Percentiles rank a stretch among this genome's conserved stretches.
Conservation (phyloP, 2,329 filamentous ascomycete species). For the Cryphonectria japonica region DNA sequence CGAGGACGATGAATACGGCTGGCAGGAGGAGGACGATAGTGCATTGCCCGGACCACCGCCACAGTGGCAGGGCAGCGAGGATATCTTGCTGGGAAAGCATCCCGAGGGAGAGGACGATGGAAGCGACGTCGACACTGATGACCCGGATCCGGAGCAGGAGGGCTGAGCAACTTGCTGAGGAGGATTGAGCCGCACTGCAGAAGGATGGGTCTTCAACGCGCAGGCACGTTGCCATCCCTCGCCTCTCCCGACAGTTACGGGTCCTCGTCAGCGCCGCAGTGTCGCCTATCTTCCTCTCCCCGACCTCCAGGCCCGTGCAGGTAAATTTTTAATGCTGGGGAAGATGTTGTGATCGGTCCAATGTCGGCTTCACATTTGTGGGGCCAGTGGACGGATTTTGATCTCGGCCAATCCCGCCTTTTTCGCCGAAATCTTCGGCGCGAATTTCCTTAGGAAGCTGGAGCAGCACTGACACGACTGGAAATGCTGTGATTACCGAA, state of each 20-base stretch:
- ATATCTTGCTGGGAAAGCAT: conserved; percentile 55
- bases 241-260: background rate
- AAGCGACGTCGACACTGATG: conserved; percentile 45
- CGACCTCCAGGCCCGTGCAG: conserved; percentile 6
- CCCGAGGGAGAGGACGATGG: conserved; percentile 38
- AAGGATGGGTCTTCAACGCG: conserved; percentile 8
- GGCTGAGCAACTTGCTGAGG: conserved; percentile 29
- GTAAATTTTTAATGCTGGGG: conserved; percentile 23
- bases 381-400: conserved; percentile 17
- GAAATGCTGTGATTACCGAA: background rate
- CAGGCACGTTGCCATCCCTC: conserved; percentile 1
- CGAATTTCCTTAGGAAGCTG: conserved; percentile 2
- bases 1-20: conserved; percentile 72
- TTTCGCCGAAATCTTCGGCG: conserved; percentile 28
- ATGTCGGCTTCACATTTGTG: conserved; percentile 26
- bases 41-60: conserved; percentile 63
- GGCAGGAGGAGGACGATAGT: conserved; percentile 69
- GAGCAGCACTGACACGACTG: background rate
- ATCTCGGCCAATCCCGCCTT: conserved; percentile 29
- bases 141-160: conserved; percentile 34
- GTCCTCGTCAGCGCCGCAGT: conserved; percentile 13
- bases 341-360: conserved; percentile 25
- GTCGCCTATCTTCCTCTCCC: conserved; percentile 13
- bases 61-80: conserved; percentile 70
- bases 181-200: conserved; percentile 29